These are phyloP conservation scores for Schwanniomyces yamadae DNA, from an alignment of 805 yeast genomes.

Conservation along the genomic window DNA sequence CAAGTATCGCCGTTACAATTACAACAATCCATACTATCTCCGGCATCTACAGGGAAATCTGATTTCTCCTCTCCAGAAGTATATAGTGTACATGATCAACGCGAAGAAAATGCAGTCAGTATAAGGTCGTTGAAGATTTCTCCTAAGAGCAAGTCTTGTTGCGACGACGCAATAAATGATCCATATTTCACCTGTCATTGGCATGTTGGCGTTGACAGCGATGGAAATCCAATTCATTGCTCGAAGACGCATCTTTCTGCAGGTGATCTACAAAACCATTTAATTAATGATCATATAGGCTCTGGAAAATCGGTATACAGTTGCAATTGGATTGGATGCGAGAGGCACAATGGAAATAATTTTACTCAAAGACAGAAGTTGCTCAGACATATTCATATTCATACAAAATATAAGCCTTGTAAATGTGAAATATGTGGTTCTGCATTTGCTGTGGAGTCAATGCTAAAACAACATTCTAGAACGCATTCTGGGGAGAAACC, in stretches of 20 bases:
- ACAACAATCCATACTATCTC: constrained; percentile 10
- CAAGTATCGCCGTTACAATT: constrained; percentile 8
- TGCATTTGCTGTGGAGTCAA: constrained; percentile 71
- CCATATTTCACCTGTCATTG: constrained; percentile 45
- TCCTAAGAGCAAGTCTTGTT: constrained; percentile 20
- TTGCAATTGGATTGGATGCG: constrained; percentile 81
- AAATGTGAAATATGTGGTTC: constrained; percentile 68
- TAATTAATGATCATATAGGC: constrained; percentile 67
- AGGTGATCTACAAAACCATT: constrained; percentile 68
- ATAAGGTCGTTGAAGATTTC: constrained; percentile 34
- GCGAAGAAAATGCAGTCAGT: constrained; percentile 15
- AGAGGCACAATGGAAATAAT: constrained; percentile 52
- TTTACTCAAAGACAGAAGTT: constrained; percentile 86
- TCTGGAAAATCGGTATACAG: constrained; percentile 66
- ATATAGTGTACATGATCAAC: not conserved
- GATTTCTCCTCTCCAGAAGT: constrained; percentile 6
- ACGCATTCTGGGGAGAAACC: constrained; percentile 92
- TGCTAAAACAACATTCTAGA: constrained; percentile 77
- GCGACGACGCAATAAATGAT: constrained; percentile 15
- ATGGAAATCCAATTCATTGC: constrained; percentile 47
- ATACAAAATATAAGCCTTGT: constrained; percentile 81
- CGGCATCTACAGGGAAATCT: constrained; percentile 8
- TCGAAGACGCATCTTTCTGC: constrained; percentile 47
- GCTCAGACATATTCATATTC: constrained; percentile 82
- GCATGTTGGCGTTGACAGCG: constrained; percentile 31